phyloP scores from a whole-genome alignment of 2,329 filamentous ascomycete genomes.

The Mariannaea sp. region DNA sequence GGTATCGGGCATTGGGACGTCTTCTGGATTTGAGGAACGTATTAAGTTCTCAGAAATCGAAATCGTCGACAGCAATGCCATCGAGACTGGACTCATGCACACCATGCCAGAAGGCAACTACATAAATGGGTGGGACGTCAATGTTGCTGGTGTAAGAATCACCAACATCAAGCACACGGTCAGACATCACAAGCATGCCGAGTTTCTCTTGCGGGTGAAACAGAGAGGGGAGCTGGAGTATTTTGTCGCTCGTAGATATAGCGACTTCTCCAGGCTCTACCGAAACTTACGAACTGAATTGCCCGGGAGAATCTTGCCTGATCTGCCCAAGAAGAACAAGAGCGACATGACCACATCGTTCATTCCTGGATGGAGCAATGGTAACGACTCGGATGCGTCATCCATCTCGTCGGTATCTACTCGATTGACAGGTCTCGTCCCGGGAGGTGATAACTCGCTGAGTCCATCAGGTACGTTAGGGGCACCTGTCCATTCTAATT shows the following conservation, averaged over 20 bases:
- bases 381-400: conserved; percentile 73
- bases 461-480: conserved; percentile 35
- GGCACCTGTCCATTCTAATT: not conserved
- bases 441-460: conserved; percentile 29
- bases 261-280: conserved; percentile 82
- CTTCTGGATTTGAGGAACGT: conserved; percentile 95
- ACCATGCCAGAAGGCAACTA: conserved; percentile 89
- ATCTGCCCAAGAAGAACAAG: conserved; percentile 91
- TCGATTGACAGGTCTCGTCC: conserved; percentile 53
- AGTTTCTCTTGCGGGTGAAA: conserved; percentile 89
- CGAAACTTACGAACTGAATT: conserved; percentile 81
- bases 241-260: conserved; percentile 84
- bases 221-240: conserved; percentile 74
- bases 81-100: conserved; percentile 85
- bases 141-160: conserved; percentile 86
- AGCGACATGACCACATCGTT: conserved; percentile 69
- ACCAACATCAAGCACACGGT: conserved; percentile 83
- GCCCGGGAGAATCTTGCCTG: conserved; percentile 85
- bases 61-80: conserved; percentile 90
- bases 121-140: conserved; percentile 93
- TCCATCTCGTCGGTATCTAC: conserved; percentile 84
- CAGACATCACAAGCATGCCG: conserved; percentile 88
- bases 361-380: conserved; percentile 58
- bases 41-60: conserved; percentile 97
- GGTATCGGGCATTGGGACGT: conserved; percentile 94